These are phyloP conservation scores for Beauveria rudraprayagi DNA, from an alignment of 2,329 filamentous ascomycete genomes.

Conservation along the genomic window DNA sequence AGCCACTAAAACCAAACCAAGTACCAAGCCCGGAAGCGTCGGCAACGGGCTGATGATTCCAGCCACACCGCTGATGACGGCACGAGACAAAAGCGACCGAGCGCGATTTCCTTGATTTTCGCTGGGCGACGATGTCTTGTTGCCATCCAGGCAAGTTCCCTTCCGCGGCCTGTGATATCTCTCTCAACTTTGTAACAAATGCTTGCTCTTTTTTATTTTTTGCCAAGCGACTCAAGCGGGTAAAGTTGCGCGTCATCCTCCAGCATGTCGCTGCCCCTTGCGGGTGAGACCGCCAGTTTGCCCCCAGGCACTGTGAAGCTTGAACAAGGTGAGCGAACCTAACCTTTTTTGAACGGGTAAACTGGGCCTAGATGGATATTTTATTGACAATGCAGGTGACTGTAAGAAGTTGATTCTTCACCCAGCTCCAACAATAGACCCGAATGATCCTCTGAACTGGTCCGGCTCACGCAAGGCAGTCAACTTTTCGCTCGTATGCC, in stretches of 20 bases:
- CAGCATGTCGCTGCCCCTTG: neutral
- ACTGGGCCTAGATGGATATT: too few relatives aligned
- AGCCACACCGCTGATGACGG: neutral
- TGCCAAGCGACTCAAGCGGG: neutral
- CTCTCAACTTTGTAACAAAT: neutral
- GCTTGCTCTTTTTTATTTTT: neutral
- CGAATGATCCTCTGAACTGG: conserved; percentile 60
- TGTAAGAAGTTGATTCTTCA: conserved; percentile 15
- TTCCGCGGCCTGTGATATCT: neutral
- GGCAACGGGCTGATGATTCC: neutral
- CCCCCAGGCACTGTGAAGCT: conserved; percentile 2
- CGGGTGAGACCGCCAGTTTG: neutral
- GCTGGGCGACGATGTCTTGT: too few relatives aligned
- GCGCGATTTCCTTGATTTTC: too few relatives aligned
- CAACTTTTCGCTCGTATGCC: conserved; percentile 22
- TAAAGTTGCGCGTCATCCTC: neutral
- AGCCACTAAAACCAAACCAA: neutral
- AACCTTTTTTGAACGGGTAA: neutral
- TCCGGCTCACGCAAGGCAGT: conserved; percentile 20
- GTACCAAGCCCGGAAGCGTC: neutral
- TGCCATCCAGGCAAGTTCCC: too few relatives aligned
- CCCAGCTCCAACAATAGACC: conserved; percentile 19
- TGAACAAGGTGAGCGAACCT: neutral
- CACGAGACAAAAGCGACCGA: neutral
- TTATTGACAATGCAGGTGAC: neutral